Conservation (phyloP, 2,329 filamentous ascomycete genomes). For the Aspergillus japonicus region DNA sequence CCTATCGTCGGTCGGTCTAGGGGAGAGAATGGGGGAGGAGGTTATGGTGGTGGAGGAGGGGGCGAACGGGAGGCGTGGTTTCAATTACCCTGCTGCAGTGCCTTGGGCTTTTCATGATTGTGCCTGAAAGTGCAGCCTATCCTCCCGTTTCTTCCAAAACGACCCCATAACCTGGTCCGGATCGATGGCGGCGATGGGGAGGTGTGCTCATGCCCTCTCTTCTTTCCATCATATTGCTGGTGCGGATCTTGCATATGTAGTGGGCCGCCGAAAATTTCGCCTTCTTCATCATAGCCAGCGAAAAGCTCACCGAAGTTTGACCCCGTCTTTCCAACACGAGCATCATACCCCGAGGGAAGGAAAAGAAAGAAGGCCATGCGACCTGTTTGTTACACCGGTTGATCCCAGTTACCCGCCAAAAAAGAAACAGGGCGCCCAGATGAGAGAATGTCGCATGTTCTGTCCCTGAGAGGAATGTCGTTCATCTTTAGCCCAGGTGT, state of each 20-base stretch:
- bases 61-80: neutral
- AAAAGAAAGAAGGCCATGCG: conserved; percentile 1
- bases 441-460: neutral
- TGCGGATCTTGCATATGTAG: conserved; percentile 12
- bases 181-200: neutral
- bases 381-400: conserved; percentile 2
- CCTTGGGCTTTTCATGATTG: neutral
- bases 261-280: neutral
- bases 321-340: neutral
- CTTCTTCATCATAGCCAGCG: neutral
- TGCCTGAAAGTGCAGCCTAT: neutral
- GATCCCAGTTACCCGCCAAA: neutral
- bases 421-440: neutral
- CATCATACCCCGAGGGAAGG: neutral
- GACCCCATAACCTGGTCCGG: neutral
- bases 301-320: neutral
- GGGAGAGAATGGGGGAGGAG: neutral
- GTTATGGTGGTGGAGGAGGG: too few species aligned
- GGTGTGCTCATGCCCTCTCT: neutral
- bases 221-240: neutral
- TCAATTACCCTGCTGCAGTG: neutral
- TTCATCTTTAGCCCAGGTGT: neutral
- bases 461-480: conserved; percentile 5
- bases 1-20: conserved; percentile 20
- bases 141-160: neutral